Evolutionary conservation across 495 filamentous ascomycete genomes (phyloP), one percentile per base, ranked within the genome.

Genomic region (Acidiella bohemica): DNA sequence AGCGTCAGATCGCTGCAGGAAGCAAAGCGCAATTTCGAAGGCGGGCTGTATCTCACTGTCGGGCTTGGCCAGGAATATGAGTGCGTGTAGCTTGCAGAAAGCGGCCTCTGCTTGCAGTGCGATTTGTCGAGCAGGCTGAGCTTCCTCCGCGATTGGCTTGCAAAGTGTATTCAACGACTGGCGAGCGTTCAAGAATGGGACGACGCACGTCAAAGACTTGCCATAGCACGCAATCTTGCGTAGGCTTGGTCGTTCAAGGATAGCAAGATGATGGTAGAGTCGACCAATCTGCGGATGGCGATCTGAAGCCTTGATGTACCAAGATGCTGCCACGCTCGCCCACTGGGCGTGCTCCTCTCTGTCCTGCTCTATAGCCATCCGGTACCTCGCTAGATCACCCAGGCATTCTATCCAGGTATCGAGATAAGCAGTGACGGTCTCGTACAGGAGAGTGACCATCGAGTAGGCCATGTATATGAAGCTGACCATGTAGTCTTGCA

Each of bases 371-470:
- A 86, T 76, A 1, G 80, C 81, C 80, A 87, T 86, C 0, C 75
- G 65, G 38, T 80, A 81, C 22, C 76, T 59, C 0, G 73, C 78
- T 2, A 90, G 58, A 56, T 90, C 84, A 0, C 84, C 84, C 0
- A 94, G 64, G 50, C 83, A 93, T 46, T 94, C 86, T 19, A 93
- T 80, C 86, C 86, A 94, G 0, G 80, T 92, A 34, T 86, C 80
- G 46, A 80, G 71, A 50, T 86, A 92, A 0, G 67, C 61, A 2
- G 77, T 70, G 0, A 86, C 79, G 0, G 78, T 85, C 52, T 88
- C 82, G 39, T 80, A 69, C 0, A 90, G 61, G 4, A 90, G 56
- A 0, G 80, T 76, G 67, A 88, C 78, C 72, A 83, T 82, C n/a
- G 77, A 76, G 50, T 88, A 88, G 0, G 84, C 80, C 17, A 84